Base-by-base conservation (phyloP, 139 green algal species). In the Chlamydomonas asymmetrica region DNA sequence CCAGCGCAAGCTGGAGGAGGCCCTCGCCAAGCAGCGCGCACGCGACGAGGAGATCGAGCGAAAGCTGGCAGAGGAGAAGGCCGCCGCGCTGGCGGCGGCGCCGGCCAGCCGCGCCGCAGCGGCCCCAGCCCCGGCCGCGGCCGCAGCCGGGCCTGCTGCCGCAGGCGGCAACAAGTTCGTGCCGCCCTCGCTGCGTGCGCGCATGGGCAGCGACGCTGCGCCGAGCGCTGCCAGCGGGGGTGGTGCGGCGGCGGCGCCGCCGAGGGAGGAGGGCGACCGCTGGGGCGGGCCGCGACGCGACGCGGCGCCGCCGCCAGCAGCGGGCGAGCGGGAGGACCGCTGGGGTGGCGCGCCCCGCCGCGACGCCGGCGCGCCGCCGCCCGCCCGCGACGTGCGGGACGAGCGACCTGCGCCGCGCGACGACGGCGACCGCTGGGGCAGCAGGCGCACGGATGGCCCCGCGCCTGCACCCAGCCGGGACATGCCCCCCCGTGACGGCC, bases 41-140 rank as follows among this genome's bases (percentile, higher is more conserved):
- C 73, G 81, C 23, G 82, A 89, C 64, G 82, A 85, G 69, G 87
- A 91, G 79, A 87, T 93, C n/a, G 84, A 93, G 75, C 66, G 60
- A 8, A 78, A 80, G 65, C 64, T 76, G 66, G 63, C 70, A 4
- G 84, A 87, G 70, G 73, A 88, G 69, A 56, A 69, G 52, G 69
- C 76, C 34, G 73, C 38, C 29, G 60, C 57, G 22, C 54, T 48
- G 3, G 23, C 72, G 56, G 72, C 67, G 29, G 64, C 59, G 50
- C 52, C 48, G 31, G 4, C 52, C 8, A 22, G 67, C 0, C 50
- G 56, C 0, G 37, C 66, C 1, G 67, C 80, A 4, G 35, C 64
- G 1, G 54, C 57, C 22, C 40, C 52, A n/a, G 34, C 52, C 4
- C 45, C 71, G 40, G 50, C 61, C 37, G 68, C 38, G 37, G 63